Evolutionary conservation across 2,329 filamentous ascomycete genomes (phyloP).

Genomic region (Penicillium sp.): DNA sequence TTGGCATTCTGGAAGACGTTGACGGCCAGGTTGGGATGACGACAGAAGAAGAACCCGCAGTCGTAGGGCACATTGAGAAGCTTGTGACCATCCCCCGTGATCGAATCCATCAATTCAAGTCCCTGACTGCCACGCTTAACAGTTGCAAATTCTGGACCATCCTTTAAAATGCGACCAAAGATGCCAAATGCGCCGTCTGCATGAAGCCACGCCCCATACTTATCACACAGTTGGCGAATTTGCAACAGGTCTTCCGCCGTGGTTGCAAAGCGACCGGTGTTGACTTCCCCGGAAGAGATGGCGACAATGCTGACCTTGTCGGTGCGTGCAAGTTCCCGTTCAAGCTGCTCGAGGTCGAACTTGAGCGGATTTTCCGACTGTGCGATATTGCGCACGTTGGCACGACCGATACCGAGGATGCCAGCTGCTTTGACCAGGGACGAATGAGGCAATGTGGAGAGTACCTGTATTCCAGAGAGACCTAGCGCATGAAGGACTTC

Average conservation of each 20-base stretch:
- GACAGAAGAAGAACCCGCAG: constrained; percentile 80
- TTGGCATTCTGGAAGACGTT: constrained; percentile 76
- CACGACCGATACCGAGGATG: constrained; percentile 70
- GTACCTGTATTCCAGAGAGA: constrained; percentile 63
- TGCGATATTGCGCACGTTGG: constrained; percentile 57
- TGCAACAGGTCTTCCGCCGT: constrained; percentile 51
- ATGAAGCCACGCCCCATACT: constrained; percentile 77
- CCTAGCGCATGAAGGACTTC: constrained; percentile 59
- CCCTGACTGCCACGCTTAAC: constrained; percentile 52
- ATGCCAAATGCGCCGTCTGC: constrained; percentile 88
- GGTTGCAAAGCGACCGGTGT: constrained; percentile 75
- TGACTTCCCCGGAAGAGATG: constrained; percentile 83
- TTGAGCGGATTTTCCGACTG: constrained; percentile 53
- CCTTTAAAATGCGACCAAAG: constrained; percentile 62
- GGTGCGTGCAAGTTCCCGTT: constrained; percentile 49
- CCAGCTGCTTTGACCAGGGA: constrained; percentile 78
- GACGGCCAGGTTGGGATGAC: constrained; percentile 52
- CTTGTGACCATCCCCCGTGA: constrained; percentile 83
- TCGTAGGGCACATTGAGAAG: constrained; percentile 94
- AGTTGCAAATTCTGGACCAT: constrained; percentile 50
- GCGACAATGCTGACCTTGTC: constrained; percentile 67
- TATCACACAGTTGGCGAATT: constrained; percentile 64
- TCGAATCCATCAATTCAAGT: constrained; percentile 77
- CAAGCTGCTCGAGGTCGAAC: constrained; percentile 62
- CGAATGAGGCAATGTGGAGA: constrained; percentile 78